Evolutionary conservation across 73 alveolate species (phyloP), one percentile per base, ranked within the genome.

Genomic region (Uronychia binucleata): DNA sequence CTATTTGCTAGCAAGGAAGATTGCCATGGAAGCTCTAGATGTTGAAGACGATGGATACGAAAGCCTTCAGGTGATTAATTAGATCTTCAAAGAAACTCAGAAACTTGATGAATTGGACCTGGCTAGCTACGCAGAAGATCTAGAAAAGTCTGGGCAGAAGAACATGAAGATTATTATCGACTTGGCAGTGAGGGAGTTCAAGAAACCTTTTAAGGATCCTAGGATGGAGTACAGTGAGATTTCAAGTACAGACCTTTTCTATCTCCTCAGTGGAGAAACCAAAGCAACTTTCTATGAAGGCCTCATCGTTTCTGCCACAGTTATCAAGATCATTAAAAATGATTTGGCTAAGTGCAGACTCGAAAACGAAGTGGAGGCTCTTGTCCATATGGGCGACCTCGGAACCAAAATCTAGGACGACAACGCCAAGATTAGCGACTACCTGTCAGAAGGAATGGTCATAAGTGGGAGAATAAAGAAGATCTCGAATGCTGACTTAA

Each of bases 301-400:
- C 0, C 82, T 88, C 82, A 91, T 96, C 0, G 95, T 96, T 31
- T 91, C 93, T 25, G 99, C 97, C 30, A 94, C 86, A 84, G 99
- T 96, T 34, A 76, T 67, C 29, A 77, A 86, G 31, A 80, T 82
- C 1, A 75, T 92, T 30, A 96, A 96, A 60, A 76, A 82, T 31
- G 78, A 77, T 59, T 88, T 80, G 82, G 88, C 84, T 0, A 85
- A 76, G 34, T 92, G 98, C 59, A 89, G 88, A 84, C 91, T 95
- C 26, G 96, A 90, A 59, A 95, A 95, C 80, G 98, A 90, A n/a
- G 90, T 95, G 74, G 91, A 85, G 30, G 98, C 97, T 5, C 80
- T 92, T 0, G 81, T 94, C 13, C 79, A 95, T 90, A 75, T 81
- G 33, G 80, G 84, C 59, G 96, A 92, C 90, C 80, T 85, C 33